phyloP scores from a whole-genome alignment of 768 basidiomycete species.

The Leccinum uliginosum region DNA sequence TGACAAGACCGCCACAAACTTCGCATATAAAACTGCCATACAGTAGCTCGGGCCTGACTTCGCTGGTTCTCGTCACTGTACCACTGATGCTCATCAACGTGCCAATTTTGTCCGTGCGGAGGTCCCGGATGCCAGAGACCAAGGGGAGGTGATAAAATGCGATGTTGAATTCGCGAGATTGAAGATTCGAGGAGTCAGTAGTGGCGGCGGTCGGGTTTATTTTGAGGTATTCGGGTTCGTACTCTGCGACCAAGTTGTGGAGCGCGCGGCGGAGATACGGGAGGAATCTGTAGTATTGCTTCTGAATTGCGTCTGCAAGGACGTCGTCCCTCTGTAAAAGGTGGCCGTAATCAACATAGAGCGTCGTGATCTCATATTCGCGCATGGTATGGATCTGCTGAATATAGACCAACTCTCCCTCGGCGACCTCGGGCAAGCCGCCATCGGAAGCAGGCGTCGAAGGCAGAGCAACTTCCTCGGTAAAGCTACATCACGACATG shows the following conservation, averaged over 20 bases:
- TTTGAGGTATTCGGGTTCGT: constrained; percentile 92
- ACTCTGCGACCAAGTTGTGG: constrained; percentile 82
- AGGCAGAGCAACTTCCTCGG: constrained; percentile 74
- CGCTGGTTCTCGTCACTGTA: constrained; percentile 95
- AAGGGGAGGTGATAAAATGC: constrained; percentile 95
- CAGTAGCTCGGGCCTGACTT: constrained; percentile 92
- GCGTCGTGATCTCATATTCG: constrained; percentile 89
- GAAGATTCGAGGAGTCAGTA: constrained; percentile 81
- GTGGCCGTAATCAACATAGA: constrained; percentile 95
- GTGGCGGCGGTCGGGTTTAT: constrained; percentile 87
- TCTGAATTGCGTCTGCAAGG: constrained; percentile 88
- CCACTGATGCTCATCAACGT: constrained; percentile 93
- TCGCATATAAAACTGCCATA: constrained; percentile 93
- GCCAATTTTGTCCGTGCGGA: constrained; percentile 91
- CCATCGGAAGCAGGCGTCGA: constrained; percentile 78
- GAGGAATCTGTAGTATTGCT: constrained; percentile 95
- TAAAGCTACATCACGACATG: constrained; percentile 55
- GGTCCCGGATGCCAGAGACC: constrained; percentile 90
- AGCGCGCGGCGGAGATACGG: constrained; percentile 92
- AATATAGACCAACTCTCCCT: constrained; percentile 76
- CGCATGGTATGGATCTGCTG: constrained; percentile 95
- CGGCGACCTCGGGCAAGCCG: constrained; percentile 45
- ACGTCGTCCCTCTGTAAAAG: constrained; percentile 88
- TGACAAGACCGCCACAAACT: constrained; percentile 78
- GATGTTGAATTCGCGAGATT: constrained; percentile 89